Base-by-base conservation (phyloP, 352 stramenopile species). In the Phytophthora litchii region DNA sequence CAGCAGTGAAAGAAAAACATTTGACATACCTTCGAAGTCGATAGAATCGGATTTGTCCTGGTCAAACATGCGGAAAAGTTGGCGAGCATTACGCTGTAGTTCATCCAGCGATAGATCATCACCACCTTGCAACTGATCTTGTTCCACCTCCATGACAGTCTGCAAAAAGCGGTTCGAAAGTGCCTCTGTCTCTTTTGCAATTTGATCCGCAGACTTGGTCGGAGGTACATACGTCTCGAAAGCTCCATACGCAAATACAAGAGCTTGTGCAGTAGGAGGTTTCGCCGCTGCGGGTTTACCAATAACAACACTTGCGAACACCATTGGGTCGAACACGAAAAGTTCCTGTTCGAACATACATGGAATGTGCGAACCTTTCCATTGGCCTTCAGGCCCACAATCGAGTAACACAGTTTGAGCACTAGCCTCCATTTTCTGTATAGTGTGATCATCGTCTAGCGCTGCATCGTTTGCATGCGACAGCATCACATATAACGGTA, bases 11-110 rank as follows among this genome's bases (percentile, higher is more conserved):
- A 54, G 17, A 17, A 21, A 40, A 34, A 43, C 0, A 41, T 3
- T 8, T 16, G 7, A 14, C 32, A 8, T 55, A 91, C 82, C 82
- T 52, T 79, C 64, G 60, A 90, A 90, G 43, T 92, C 80, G 45
- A 92, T 92, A 23, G 80, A 86, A 57, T 89, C 76, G 31, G 83
- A 92, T 35, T 75, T 77, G 58, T 92, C 83, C 21, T 85, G 64
- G 34, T 92, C 83, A 47, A 92, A 92, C 47, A 92, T 75, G 10
- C 61, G 64, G 44, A 92, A 92, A 13, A 92, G 59, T 27, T 90
- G 71, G 0, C 71, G 70, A 6, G 80, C 83, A 48, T 77, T 84
- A 13, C 64, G 66, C 44, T 86, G 74, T 8, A 92, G 63, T 9
- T 48, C 66, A 29, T 87, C 73, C 17, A 83, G 58, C 17, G 65